Base-by-base conservation (phyloP, 805 yeast genomes). In the Wilhelminamyces savonicus region DNA sequence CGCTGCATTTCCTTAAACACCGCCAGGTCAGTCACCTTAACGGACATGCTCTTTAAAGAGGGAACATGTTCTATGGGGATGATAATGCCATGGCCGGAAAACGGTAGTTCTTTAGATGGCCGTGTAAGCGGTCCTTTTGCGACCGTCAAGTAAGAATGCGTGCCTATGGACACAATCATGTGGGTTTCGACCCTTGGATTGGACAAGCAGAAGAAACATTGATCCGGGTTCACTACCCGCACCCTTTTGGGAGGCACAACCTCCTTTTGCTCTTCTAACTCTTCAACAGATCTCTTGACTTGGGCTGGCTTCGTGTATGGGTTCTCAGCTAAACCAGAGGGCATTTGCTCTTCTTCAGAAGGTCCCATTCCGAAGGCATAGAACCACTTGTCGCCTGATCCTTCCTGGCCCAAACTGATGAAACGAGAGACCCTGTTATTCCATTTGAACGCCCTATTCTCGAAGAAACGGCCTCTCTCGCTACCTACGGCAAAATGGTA, bases 51-150 rank as follows among this genome's bases (percentile, higher is more conserved):
- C 35, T 43, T 30, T 8, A 43, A 26, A 47, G 52, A 31, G 0
- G 95, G 70, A 7, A 64, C 61, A 50, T 87, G 97, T 13, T 78
- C 76, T 13, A 88, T 71, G 0, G 96, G 94, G 9, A 86, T 74
- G 7, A 88, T 66, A 24, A 87, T 61, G 14, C 84, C 83, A 59
- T 87, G 96, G 0, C 94, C 95, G 0, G 94, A 74, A 45, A 83
- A 78, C 46, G 69, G 57, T 3, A 69, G 54, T 3, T 58, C 55
- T 10, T 60, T 59, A 8, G 50, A 54, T 1, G 79, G 73, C 16
- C 67, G 54, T 2, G 83, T 73, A 13, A 87, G 54, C 0, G 97
- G 96, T 0, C 97, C 97, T 47, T 82, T 86, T 0, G 95, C 94
- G 11, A 78, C 65, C 0, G 96, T 79, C 34, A 87, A 29, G 49